Conservation (phyloP, 371 early-diverging fungal genomes). For the Coemansia sp. region DNA sequence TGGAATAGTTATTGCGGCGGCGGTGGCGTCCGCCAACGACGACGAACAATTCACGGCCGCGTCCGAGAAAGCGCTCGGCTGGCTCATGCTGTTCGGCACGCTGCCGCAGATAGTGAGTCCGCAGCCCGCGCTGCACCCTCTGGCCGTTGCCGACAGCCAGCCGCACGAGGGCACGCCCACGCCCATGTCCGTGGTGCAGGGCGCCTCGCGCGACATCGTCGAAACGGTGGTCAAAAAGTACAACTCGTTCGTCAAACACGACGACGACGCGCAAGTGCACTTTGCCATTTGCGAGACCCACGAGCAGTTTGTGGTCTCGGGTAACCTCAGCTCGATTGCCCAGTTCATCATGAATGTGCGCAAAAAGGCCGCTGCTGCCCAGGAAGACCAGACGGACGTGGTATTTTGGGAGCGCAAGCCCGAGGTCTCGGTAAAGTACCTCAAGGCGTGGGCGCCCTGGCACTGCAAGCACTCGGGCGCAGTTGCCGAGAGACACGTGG, state of each 20-base stretch:
- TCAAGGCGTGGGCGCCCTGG: constrained; percentile 75
- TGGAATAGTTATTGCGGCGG: constrained; percentile 87
- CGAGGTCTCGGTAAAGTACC: constrained; percentile 70
- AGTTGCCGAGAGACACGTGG: constrained; percentile 57
- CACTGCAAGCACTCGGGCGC: constrained; percentile 64
- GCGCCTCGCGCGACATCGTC: constrained; percentile 58
- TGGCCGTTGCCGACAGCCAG: constrained; percentile 69
- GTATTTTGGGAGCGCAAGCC: constrained; percentile 80
- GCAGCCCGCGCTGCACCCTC: constrained; percentile 67
- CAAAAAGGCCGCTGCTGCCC: constrained; percentile 52
- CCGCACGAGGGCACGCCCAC: constrained; percentile 83
- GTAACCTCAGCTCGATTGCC: constrained; percentile 45
- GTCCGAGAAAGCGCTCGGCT: constrained; percentile 78
- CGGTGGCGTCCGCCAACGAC: constrained; percentile 73
- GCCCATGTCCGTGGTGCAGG: constrained; percentile 82
- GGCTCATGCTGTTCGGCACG: constrained; percentile 86
- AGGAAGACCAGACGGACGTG: constrained; percentile 67
- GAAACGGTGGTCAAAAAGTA: constrained; percentile 61
- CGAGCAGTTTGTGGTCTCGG: constrained; percentile 13
- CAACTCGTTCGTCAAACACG: constrained; percentile 72
- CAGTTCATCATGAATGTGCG: constrained; percentile 80
- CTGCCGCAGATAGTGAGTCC: constrained; percentile 82
- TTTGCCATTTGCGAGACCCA: constrained; percentile 50
- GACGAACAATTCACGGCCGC: constrained; percentile 74
- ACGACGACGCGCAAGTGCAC: constrained; percentile 57